A percentile compares a stretch with the other conserved stretches of the same genome.
Conservation (phyloP, 2,329 filamentous ascomycete species). For the Pestalotiopsis sp. region DNA sequence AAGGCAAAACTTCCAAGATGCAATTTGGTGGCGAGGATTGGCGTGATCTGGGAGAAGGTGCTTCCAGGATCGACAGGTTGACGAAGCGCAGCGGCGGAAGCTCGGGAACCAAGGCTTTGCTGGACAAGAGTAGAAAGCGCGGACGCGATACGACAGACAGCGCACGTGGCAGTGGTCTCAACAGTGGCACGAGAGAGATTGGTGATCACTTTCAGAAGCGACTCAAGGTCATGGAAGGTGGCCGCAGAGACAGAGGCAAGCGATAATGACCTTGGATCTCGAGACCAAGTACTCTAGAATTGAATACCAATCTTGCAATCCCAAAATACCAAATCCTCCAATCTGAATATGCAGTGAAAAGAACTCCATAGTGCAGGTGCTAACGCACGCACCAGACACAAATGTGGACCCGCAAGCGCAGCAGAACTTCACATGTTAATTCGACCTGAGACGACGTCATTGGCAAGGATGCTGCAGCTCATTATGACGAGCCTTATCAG, state of each 20-base stretch:
- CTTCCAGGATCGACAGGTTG: constrained; percentile 81
- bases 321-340: too few relatives aligned
- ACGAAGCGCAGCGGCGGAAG: constrained; percentile 68
- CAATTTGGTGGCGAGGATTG: constrained; percentile 88
- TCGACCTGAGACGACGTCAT: neutral
- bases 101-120: constrained; percentile 57
- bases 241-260: constrained; percentile 38
- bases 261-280: constrained; percentile 16
- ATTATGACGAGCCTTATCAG: neutral
- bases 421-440: constrained; percentile 1
- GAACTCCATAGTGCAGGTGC: too few relatives aligned
- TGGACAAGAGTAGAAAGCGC: constrained; percentile 88
- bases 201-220: constrained; percentile 76
- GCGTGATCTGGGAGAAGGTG: constrained; percentile 79
- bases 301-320: too few relatives aligned
- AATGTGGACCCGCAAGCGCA: neutral
- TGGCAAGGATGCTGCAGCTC: neutral
- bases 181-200: constrained; percentile 51
- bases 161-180: constrained; percentile 60
- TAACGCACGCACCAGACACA: neutral
- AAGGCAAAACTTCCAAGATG: constrained; percentile 58
- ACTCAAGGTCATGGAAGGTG: constrained; percentile 51
- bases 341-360: too few relatives aligned
- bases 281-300: too few relatives aligned
- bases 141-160: constrained; percentile 68